A percentile compares a stretch with the other conserved stretches of the same genome.
These are phyloP conservation scores for Plasmodium inui DNA, from an alignment of 169 alveolate species.

Conservation along the genomic window DNA sequence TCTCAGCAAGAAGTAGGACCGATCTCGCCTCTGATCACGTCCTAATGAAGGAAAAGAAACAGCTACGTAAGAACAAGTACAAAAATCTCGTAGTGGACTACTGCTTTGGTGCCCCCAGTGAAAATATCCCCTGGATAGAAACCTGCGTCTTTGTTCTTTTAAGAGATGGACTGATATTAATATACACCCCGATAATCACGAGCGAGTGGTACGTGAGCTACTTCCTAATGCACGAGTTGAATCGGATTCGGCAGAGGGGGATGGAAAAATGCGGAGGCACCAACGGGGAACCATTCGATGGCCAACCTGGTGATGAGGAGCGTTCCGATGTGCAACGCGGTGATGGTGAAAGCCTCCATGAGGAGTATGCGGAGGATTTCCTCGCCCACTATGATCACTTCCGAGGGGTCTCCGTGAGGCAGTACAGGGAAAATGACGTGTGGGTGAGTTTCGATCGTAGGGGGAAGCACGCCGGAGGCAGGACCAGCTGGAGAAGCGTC, in stretches of 20 bases:
- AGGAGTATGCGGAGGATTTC: constrained; percentile 33
- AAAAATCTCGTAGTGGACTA: constrained; percentile 63
- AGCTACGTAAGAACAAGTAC: constrained; percentile 13
- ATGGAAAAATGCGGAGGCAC: not conserved
- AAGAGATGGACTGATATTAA: constrained; percentile 41
- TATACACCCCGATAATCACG: constrained; percentile 52
- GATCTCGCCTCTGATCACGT: not conserved
- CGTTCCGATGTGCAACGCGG: not conserved
- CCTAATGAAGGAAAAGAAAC: not conserved
- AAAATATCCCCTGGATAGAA: constrained; percentile 58
- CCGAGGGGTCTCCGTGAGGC: constrained; percentile 4
- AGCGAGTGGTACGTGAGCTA: constrained; percentile 46
- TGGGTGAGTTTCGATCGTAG: not conserved
- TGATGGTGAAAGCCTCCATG: not conserved
- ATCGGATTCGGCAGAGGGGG: not conserved
- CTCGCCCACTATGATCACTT: constrained; percentile 24
- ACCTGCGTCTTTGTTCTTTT: constrained; percentile 44
- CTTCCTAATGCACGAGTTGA: constrained; percentile 22
- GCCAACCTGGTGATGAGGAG: not conserved
- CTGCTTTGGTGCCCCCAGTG: constrained; percentile 37
- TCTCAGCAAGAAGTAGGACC: not conserved
- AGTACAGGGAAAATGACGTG: constrained; percentile 16
- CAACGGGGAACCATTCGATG: not conserved
- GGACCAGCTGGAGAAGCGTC: not conserved
- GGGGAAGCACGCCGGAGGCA: not conserved